Evolutionary conservation across 768 basidiomycete species (phyloP).

Genomic region (Lactarius sp.): DNA sequence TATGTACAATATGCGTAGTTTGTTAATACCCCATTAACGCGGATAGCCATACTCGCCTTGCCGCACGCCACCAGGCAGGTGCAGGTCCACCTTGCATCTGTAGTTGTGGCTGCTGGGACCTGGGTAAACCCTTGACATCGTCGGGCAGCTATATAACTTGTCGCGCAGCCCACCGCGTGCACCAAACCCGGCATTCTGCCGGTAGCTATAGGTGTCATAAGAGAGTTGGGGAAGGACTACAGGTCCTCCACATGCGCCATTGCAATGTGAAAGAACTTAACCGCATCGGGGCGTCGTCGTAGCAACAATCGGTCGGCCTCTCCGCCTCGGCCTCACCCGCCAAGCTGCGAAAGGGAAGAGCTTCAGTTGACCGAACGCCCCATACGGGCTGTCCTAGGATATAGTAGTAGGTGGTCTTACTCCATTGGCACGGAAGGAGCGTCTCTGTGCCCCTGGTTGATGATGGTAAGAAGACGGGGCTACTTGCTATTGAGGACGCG

Average conservation of each 20-base stretch:
- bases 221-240: conserved; percentile 46
- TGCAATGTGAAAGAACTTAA: conserved; percentile 38
- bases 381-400: conserved; percentile 57
- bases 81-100: conserved; percentile 44
- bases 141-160: too few species aligned
- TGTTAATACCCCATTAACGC: conserved; percentile 57
- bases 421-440: conserved; percentile 60
- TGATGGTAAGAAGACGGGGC: conserved; percentile 60
- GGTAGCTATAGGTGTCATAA: conserved; percentile 60
- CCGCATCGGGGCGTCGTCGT: conserved; percentile 54
- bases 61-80: conserved; percentile 54
- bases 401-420: conserved; percentile 69
- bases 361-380: conserved; percentile 60
- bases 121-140: conserved; percentile 66
- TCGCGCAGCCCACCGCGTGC: conserved; percentile 67
- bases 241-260: conserved; percentile 20
- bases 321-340: conserved; percentile 46
- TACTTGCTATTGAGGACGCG: conserved; percentile 35
- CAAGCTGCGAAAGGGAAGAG: conserved; percentile 42
- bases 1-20: conserved; percentile 50
- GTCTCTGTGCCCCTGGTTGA: conserved; percentile 48
- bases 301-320: conserved; percentile 51
- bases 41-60: conserved; percentile 61
- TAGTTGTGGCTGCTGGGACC: conserved; percentile 55
- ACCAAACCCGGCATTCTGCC: conserved; percentile 59